phyloP scores from a whole-genome alignment of 257 asterid species.

The Primulina huaijiensis region DNA sequence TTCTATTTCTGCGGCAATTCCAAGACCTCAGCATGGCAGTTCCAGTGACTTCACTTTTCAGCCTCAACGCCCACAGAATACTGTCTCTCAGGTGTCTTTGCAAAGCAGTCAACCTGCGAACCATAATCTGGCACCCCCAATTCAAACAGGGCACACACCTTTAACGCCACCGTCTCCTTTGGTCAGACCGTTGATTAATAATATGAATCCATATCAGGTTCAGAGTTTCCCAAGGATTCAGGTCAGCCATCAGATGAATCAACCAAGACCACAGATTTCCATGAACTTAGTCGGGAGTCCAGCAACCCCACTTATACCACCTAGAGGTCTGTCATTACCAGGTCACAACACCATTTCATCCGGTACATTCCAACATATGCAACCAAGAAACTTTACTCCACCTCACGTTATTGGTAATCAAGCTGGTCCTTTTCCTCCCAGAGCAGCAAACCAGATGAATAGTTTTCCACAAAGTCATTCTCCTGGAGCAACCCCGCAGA shows the following conservation, averaged over 20 bases:
- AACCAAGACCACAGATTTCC: conserved; percentile 41
- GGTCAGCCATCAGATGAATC: conserved; percentile 39
- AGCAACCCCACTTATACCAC: conserved; percentile 33
- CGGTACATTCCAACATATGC: conserved; percentile 38
- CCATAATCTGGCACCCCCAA: conserved; percentile 37
- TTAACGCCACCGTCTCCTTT: conserved; percentile 41
- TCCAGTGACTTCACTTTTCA: conserved; percentile 75
- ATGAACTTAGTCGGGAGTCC: conserved; percentile 41
- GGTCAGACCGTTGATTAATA: conserved; percentile 41
- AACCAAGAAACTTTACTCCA: conserved; percentile 51
- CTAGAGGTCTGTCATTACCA: conserved; percentile 42
- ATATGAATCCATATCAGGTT: conserved; percentile 37
- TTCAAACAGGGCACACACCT: conserved; percentile 41
- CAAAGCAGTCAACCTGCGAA: conserved; percentile 38
- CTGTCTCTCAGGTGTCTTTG: conserved; percentile 42
- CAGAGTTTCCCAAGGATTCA: conserved; percentile 58
- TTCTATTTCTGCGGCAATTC: conserved; percentile 40
- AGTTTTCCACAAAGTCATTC: conserved; percentile 47
- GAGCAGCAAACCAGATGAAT: conserved; percentile 49
- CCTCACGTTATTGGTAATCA: conserved; percentile 37
- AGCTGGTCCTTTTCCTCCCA: conserved; percentile 47
- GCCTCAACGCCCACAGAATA: conserved; percentile 58
- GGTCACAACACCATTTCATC: conserved; percentile 31
- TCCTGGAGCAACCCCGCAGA: conserved; percentile 35
- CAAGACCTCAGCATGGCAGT: conserved; percentile 62